Base-by-base conservation (phyloP, 257 asterid genomes). In the Cinchona pubescens region DNA sequence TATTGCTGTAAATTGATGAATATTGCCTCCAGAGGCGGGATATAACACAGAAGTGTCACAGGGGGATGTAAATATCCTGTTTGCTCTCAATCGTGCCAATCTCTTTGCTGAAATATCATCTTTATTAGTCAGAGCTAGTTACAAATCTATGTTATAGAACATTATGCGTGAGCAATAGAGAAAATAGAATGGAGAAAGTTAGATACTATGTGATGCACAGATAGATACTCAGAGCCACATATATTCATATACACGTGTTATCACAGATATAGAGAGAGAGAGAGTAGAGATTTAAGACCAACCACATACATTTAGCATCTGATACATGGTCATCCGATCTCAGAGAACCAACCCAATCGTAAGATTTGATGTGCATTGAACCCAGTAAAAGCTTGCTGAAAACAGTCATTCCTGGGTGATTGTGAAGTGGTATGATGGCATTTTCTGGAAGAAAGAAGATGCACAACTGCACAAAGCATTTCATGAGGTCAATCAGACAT, bases 21-120 rank as follows among this genome's bases (percentile, higher is more conserved):
- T 88, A 76, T 92, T 92, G 69, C 97, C 97, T 81, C 97, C 97
- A 9, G 92, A 86, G n/a, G 96, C 89, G 23, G 97, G 97, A 78
- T 92, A 89, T 29, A 92, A 62, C 9, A 92, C 96, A 1, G 90
- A 89, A 18, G 96, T 73, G 48, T 85, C 81, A 73, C 96, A 90
- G 2, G 94, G 94, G 27, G 96, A 85, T 14, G 83, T 86, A 88
- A 89, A 89, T 23, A 59, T 55, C 60, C 64, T 73, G 63, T 89
- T 82, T 16, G 88, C 88, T 71, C 81, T 89, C 59, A 90, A 76
- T 81, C 81, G 84, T 7, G 97, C 97, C 76, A 87, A 72, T 79
- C 92, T 82, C 61, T 55, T 55, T 59, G 25, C 93, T 87, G 85
- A 72, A 75, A 75, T 55, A 38, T 72, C 77, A 69, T 56, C 75